These are phyloP conservation scores for Tetracladium setigerum DNA, from an alignment of 495 filamentous ascomycete genomes.

Conservation along the genomic window DNA sequence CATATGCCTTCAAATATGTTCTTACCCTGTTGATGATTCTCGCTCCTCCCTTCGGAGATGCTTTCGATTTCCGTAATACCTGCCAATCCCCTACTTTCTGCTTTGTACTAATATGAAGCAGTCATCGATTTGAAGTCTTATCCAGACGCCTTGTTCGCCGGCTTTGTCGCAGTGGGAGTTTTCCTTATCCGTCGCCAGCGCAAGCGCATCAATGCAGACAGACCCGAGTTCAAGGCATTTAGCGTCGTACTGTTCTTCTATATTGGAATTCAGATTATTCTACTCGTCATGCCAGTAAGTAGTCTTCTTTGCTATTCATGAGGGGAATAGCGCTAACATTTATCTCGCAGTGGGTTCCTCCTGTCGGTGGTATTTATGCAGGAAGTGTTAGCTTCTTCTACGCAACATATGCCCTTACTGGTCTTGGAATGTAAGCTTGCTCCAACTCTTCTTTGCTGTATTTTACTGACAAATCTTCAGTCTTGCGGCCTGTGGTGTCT, in stretches of 20 bases:
- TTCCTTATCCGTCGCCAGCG: conserved; percentile 44
- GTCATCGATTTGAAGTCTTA: conserved; percentile 48
- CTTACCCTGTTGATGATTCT: conserved; percentile 58
- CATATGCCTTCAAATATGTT: conserved; percentile 50
- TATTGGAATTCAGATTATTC: conserved; percentile 45
- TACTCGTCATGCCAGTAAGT: conserved; percentile 33
- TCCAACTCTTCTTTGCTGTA: not conserved
- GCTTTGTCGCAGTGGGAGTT: conserved; percentile 46
- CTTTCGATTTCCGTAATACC: conserved; percentile 50
- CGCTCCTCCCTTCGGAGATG: conserved; percentile 59
- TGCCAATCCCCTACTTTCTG: conserved; percentile 10
- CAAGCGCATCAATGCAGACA: conserved; percentile 33
- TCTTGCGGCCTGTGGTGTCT: conserved; percentile 40
- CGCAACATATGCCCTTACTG: conserved; percentile 50
- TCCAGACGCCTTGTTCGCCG: conserved; percentile 44
- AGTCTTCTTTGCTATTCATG: conserved; percentile 48
- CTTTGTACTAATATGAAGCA: conserved; percentile 25
- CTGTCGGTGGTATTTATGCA: conserved; percentile 42
- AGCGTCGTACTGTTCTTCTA: conserved; percentile 44
- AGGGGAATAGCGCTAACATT: conserved; percentile 49
- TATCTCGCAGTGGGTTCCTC: conserved; percentile 61
- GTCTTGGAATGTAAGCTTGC: conserved; percentile 45
- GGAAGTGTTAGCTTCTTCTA: conserved; percentile 64
- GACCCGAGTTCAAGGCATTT: conserved; percentile 47
- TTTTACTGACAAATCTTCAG: conserved; percentile 22